phyloP scores from a whole-genome alignment of 148 eudicot genomes.

The Rheum nobile region DNA sequence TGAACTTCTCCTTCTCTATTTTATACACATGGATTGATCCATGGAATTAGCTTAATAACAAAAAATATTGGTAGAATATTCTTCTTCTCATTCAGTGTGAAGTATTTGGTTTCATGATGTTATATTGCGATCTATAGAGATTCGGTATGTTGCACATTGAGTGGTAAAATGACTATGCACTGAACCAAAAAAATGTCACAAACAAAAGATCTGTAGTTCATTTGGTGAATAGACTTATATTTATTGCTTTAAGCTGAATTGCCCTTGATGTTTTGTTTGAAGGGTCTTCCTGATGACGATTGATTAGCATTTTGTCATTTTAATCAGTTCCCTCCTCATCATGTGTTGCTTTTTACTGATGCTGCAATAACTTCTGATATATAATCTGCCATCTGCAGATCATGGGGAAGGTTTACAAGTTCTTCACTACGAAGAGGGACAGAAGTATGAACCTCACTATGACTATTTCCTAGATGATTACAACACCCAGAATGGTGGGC shows the following conservation, averaged over 20 bases:
- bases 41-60: not conserved
- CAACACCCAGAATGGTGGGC: slow-evolving; percentile 78
- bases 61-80: not conserved
- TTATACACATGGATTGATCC: not conserved
- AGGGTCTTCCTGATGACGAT: not conserved
- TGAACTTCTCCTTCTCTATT: not conserved
- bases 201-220: not conserved
- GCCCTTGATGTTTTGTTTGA: not conserved
- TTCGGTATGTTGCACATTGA: not conserved
- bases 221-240: not conserved
- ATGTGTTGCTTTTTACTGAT: not conserved
- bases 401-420: slow-evolving; percentile 95
- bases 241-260: not conserved
- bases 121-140: not conserved
- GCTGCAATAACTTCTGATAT: not conserved
- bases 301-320: not conserved
- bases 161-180: not conserved
- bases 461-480: slow-evolving; percentile 77
- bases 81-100: not conserved
- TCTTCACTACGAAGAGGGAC: slow-evolving; percentile 93
- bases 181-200: not conserved
- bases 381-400: slow-evolving; percentile 28
- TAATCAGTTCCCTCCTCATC: not conserved
- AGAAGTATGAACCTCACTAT: slow-evolving; percentile 82
- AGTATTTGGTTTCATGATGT: not conserved